These are phyloP conservation scores for Amanita jacksonii DNA, from an alignment of 768 basidiomycete genomes.

Conservation along the genomic window DNA sequence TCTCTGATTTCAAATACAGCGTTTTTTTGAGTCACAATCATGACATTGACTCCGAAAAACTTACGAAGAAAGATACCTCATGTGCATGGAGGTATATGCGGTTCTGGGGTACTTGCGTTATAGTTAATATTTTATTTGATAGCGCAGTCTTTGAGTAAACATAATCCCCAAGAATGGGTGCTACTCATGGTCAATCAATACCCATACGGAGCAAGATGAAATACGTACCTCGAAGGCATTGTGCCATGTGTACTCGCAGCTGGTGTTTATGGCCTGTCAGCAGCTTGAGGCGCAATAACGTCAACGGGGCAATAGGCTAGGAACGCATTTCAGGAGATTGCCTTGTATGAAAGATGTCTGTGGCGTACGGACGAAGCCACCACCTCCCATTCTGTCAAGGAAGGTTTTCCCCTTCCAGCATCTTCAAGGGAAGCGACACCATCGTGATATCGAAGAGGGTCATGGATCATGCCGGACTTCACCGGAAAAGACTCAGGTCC, in stretches of 20 bases:
- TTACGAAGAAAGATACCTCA: slow-evolving; percentile 44
- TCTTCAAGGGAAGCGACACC: slow-evolving; percentile 35
- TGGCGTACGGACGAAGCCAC: slow-evolving; percentile 46
- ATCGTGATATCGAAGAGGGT: slow-evolving; percentile 30
- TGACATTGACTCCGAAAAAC: slow-evolving; percentile 13
- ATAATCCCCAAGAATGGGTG: slow-evolving; percentile 57
- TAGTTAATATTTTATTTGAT: slow-evolving; percentile 16
- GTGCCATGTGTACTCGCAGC: slow-evolving; percentile 54
- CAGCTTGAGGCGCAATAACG: slow-evolving; percentile 46
- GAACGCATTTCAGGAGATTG: neutral
- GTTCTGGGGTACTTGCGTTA: slow-evolving; percentile 28
- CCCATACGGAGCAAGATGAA: slow-evolving; percentile 1
- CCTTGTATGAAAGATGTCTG: neutral
- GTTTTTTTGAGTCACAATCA: no score
- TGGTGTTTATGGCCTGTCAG: slow-evolving; percentile 65
- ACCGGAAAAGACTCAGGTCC: slow-evolving; percentile 34
- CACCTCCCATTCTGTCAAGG: slow-evolving; percentile 49
- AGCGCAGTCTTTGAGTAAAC: slow-evolving; percentile 33
- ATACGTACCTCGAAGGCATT: slow-evolving; percentile 35
- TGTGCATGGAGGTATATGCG: slow-evolving; percentile 57
- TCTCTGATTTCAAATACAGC: slow-evolving; percentile 26
- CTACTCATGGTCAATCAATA: slow-evolving; percentile 22
- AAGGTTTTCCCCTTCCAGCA: slow-evolving; percentile 21
- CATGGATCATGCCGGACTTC: slow-evolving; percentile 31
- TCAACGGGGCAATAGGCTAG: slow-evolving; percentile 37